Conservation (phyloP, 345 rosid species). For the Citrus trifoliata region DNA sequence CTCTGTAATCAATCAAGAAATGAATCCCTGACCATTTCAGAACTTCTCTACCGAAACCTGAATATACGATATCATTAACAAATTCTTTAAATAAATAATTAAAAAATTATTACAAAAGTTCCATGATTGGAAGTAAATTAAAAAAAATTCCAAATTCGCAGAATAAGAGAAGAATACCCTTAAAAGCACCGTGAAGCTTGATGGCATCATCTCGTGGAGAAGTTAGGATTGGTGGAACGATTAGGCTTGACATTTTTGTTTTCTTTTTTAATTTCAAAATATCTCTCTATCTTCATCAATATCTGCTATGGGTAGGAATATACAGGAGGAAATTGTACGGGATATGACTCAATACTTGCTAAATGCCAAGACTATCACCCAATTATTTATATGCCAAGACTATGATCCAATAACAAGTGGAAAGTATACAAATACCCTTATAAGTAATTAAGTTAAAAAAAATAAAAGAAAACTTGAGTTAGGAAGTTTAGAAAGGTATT, state of each 20-base stretch:
- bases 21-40: not conserved
- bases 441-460: too few relatives aligned
- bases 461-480: too few relatives aligned
- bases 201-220: constrained; percentile 61
- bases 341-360: too few relatives aligned
- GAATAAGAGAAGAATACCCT: constrained; percentile 30
- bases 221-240: constrained; percentile 36
- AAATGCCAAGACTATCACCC: too few relatives aligned
- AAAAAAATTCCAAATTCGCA: not conserved
- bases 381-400: too few relatives aligned
- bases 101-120: not conserved
- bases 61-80: not conserved
- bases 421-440: too few relatives aligned
- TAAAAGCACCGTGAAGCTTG: constrained; percentile 59
- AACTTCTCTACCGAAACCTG: not conserved
- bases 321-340: too few relatives aligned
- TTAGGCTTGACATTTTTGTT: constrained; percentile 44
- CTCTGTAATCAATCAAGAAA: not conserved
- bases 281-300: too few relatives aligned
- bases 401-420: too few relatives aligned
- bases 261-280: not conserved
- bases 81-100: not conserved
- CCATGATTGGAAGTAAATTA: not conserved
- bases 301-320: too few relatives aligned
- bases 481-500: too few relatives aligned